Percentiles rank a stretch among this genome's conserved stretches.
Evolutionary conservation across 441 rosid species (phyloP).

Genomic region (Gossypium davidsonii): DNA sequence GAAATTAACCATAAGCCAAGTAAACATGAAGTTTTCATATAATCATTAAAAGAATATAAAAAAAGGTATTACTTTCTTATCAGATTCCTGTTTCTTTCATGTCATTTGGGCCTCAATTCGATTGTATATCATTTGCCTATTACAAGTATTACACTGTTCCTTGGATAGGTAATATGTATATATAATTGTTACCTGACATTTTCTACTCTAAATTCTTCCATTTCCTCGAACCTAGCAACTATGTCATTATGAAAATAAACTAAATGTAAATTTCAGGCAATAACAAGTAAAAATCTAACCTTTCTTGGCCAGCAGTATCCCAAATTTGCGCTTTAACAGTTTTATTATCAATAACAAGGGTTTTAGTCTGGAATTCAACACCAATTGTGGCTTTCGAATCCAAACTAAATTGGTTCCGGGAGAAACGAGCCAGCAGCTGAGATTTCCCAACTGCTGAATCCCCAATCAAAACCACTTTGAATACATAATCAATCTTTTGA

Average conservation of each 20-base stretch:
- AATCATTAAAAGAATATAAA: not conserved
- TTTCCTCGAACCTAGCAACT: constrained; percentile 1
- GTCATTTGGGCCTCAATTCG: not conserved
- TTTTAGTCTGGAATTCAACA: constrained; percentile 45
- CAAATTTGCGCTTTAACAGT: constrained; percentile 46
- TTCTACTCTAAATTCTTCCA: not conserved
- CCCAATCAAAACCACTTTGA: constrained; percentile 42
- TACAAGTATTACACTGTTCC: not conserved
- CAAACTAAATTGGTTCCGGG: constrained; percentile 39
- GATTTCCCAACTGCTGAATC: constrained; percentile 48
- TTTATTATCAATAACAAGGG: constrained; percentile 41
- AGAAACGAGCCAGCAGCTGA: constrained; percentile 39
- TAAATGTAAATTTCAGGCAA: not conserved
- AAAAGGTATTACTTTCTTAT: not conserved
- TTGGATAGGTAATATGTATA: not conserved
- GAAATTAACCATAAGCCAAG: not conserved
- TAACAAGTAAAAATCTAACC: constrained; percentile 12
- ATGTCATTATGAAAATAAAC: not conserved
- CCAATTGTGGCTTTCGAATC: constrained; percentile 47
- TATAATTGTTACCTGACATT: not conserved
- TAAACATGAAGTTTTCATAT: not conserved
- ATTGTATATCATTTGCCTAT: not conserved
- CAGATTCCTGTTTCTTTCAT: not conserved
- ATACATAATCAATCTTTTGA: constrained; percentile 62
- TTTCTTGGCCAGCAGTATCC: constrained; percentile 52